Conservation (phyloP, 2,329 filamentous ascomycete genomes). For the Cercospora citrullina region DNA sequence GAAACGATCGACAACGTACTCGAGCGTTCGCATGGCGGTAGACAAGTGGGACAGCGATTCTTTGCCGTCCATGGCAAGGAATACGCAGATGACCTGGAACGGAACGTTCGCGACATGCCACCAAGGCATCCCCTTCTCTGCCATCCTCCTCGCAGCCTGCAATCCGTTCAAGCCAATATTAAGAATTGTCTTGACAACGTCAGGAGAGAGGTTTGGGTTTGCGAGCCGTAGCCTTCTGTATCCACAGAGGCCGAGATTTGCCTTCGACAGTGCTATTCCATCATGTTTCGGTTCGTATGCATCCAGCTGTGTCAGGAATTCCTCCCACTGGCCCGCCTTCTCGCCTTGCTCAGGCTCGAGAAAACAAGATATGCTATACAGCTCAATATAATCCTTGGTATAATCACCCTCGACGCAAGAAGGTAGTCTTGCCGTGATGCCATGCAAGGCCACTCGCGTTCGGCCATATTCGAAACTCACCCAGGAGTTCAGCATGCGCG, state of each 20-base stretch:
- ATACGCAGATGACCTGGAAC: conserved; percentile 58
- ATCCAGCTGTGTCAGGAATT: conserved; percentile 37
- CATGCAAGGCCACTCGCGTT: conserved; percentile 53
- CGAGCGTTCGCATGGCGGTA: conserved; percentile 50
- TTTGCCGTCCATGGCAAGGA: conserved; percentile 57
- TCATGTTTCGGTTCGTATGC: conserved; percentile 36
- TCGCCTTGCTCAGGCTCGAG: conserved; percentile 52
- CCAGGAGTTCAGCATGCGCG: conserved; percentile 61
- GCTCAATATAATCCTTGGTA: conserved; percentile 53
- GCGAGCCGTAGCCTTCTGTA: conserved; percentile 56
- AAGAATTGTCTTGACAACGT: conserved; percentile 51
- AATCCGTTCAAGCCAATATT: conserved; percentile 50
- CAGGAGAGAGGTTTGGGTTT: conserved; percentile 48
- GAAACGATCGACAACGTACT: conserved; percentile 37
- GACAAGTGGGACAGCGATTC: conserved; percentile 51
- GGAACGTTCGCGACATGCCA: conserved; percentile 62
- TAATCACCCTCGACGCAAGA: conserved; percentile 44
- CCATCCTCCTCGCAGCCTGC: conserved; percentile 50
- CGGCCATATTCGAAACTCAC: conserved; percentile 60
- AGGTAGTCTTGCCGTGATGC: conserved; percentile 48
- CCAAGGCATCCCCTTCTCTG: conserved; percentile 53
- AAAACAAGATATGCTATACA: conserved; percentile 55
- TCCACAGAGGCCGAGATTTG: conserved; percentile 58
- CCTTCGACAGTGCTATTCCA: conserved; percentile 46
- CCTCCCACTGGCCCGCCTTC: conserved; percentile 37